These are phyloP conservation scores for Podaxis rugospora DNA, from an alignment of 768 basidiomycete species.

Conservation along the genomic window DNA sequence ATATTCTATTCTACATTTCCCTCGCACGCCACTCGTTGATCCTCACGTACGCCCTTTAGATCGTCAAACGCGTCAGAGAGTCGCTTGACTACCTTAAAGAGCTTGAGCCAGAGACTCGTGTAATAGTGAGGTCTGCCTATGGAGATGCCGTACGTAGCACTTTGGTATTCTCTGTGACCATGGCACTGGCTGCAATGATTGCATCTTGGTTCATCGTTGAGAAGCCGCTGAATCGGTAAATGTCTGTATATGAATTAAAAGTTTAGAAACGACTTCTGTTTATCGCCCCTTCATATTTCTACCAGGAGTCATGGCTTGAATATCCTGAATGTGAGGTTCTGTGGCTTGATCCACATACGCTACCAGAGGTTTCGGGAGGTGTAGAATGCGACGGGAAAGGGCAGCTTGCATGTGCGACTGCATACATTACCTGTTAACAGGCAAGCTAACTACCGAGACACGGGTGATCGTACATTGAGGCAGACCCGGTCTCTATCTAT, in stretches of 20 bases:
- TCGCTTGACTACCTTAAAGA: constrained; percentile 43
- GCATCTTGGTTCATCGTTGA: constrained; percentile 52
- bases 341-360: no score
- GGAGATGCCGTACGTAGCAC: constrained; percentile 42
- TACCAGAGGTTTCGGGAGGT: no score
- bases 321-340: no score
- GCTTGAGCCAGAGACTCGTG: constrained; percentile 32
- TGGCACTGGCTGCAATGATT: constrained; percentile 38
- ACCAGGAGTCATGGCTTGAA: no score
- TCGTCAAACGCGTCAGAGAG: constrained; percentile 44
- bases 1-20: constrained; percentile 11
- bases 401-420: no score
- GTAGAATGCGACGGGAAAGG: no score
- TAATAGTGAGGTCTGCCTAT: constrained; percentile 36
- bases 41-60: constrained; percentile 24
- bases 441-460: no score
- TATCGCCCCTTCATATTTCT: no score
- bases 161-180: constrained; percentile 40
- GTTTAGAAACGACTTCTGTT: no score
- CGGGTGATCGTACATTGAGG: no score
- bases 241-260: background rate
- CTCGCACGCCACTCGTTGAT: background rate
- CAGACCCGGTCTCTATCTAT: no score
- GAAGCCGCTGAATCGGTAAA: constrained; percentile 27
- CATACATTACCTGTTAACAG: no score